These are phyloP conservation scores for Thozetella sp. DNA, from an alignment of 495 filamentous ascomycete genomes.

Conservation along the genomic window DNA sequence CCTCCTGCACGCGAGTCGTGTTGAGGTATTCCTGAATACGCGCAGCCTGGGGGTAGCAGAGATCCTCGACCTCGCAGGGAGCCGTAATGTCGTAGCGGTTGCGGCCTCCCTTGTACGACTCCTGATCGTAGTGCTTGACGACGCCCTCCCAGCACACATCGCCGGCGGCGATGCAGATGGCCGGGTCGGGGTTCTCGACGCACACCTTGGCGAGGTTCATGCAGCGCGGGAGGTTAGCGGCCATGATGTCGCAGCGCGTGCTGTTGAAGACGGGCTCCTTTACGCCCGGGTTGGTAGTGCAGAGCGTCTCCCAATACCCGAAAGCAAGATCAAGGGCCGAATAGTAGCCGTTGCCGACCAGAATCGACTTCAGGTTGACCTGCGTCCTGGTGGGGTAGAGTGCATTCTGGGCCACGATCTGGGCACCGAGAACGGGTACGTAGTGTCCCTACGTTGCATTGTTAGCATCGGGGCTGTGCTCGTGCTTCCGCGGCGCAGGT, in stretches of 20 bases:
- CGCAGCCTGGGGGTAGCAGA: not conserved
- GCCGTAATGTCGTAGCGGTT: not conserved
- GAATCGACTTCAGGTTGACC: not conserved
- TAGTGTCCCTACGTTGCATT: not conserved
- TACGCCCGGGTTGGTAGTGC: not conserved
- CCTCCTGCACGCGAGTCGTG: not conserved
- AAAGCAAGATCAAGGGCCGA: not conserved
- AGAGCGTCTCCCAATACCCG: not conserved
- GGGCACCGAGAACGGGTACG: not conserved
- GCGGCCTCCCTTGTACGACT: not conserved
- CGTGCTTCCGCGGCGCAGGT: not conserved
- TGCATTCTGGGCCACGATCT: not conserved
- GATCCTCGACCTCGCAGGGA: not conserved
- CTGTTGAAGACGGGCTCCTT: slow-evolving; percentile 1
- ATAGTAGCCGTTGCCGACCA: not conserved
- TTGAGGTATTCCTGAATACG: not conserved
- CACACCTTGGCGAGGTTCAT: not conserved
- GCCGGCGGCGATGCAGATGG: not conserved
- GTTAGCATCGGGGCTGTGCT: not conserved
- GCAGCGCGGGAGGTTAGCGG: not conserved
- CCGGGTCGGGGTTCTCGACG: not conserved
- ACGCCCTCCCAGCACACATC: not conserved
- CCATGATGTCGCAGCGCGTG: not conserved
- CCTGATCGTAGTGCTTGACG: not conserved
- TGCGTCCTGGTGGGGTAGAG: not conserved